Evolutionary conservation across 139 green algal species (phyloP).

Genomic region (Astrephomene gubernaculifera): DNA sequence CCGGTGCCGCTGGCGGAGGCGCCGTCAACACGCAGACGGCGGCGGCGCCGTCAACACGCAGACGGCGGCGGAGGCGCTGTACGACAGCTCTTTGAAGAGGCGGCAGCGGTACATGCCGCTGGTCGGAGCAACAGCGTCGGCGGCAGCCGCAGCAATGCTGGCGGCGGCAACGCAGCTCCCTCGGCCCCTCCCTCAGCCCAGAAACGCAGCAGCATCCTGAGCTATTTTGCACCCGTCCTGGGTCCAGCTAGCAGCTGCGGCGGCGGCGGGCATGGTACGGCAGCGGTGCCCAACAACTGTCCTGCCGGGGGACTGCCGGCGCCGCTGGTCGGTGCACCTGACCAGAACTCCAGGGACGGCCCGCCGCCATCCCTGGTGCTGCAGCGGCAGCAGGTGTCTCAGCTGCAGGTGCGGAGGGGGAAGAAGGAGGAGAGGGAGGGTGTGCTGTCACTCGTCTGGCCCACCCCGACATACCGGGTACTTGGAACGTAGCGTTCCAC

Average conservation of each 20-base stretch:
- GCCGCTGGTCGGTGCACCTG: not conserved
- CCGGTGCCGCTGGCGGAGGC: too few species aligned
- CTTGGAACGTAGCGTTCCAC: too few species aligned
- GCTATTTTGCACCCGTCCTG: conserved; percentile 3
- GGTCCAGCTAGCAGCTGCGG: not conserved
- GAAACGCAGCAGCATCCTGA: conserved; percentile 21
- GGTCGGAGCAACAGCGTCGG: not conserved
- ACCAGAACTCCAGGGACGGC: conserved; percentile 34
- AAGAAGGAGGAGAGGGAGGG: too few species aligned
- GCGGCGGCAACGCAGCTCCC: not conserved
- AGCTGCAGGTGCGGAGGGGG: conserved; percentile 40
- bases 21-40: not conserved
- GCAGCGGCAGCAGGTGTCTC: conserved; percentile 21
- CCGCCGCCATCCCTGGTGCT: not conserved
- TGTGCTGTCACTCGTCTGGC: too few species aligned
- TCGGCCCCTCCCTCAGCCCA: not conserved
- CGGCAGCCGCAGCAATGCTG: not conserved
- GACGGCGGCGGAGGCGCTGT: too few species aligned
- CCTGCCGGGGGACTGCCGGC: too few species aligned
- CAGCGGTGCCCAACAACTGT: too few species aligned
- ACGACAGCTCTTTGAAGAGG: conserved; percentile 1
- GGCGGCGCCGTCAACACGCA: not conserved
- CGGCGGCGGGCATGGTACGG: not conserved
- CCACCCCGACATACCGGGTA: too few species aligned
- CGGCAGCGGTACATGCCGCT: not conserved